Conservation (phyloP, 371 early-diverging fungal genomes). For the Mucor mucedo region DNA sequence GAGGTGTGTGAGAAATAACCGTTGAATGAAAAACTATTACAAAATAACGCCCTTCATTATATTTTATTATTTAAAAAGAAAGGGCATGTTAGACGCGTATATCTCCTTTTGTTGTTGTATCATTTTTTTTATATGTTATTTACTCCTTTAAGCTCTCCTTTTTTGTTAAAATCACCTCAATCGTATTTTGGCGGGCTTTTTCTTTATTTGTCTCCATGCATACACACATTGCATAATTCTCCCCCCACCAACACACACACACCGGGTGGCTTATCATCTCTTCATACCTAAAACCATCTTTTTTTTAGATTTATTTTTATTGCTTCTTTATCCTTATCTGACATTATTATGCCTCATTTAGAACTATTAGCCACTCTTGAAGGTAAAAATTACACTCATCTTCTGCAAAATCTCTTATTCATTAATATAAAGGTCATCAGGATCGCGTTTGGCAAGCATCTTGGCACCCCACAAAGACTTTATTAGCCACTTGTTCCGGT, state of each 20-base stretch:
- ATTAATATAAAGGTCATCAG: slow-evolving; percentile 69
- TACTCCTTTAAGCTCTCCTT: background rate
- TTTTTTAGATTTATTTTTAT: background rate
- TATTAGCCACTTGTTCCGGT: slow-evolving; percentile 83
- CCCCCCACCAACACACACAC: too few relatives aligned
- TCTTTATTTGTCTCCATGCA: background rate
- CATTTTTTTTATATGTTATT: background rate
- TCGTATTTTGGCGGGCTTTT: slow-evolving; percentile 1
- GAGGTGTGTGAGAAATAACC: slow-evolving; percentile 22
- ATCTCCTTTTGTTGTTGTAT: too few relatives aligned
- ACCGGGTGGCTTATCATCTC: slow-evolving; percentile 28
- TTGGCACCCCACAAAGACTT: slow-evolving; percentile 83
- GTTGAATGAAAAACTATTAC: background rate
- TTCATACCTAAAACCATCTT: background rate
- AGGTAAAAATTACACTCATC: slow-evolving; percentile 27
- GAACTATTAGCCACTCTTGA: slow-evolving; percentile 48
- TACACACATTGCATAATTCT: background rate
- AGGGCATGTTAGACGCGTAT: too few relatives aligned
- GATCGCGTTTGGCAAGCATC: slow-evolving; percentile 92
- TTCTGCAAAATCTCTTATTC: background rate
- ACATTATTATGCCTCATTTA: slow-evolving; percentile 41
- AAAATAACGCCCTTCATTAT: too few relatives aligned
- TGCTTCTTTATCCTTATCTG: too few relatives aligned
- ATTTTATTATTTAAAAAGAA: too few relatives aligned
- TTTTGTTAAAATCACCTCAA: background rate